Evolutionary conservation across 2,329 filamentous ascomycete genomes (phyloP), one percentile per base, ranked within the genome.

Genomic region (Akanthomyces muscarius): DNA sequence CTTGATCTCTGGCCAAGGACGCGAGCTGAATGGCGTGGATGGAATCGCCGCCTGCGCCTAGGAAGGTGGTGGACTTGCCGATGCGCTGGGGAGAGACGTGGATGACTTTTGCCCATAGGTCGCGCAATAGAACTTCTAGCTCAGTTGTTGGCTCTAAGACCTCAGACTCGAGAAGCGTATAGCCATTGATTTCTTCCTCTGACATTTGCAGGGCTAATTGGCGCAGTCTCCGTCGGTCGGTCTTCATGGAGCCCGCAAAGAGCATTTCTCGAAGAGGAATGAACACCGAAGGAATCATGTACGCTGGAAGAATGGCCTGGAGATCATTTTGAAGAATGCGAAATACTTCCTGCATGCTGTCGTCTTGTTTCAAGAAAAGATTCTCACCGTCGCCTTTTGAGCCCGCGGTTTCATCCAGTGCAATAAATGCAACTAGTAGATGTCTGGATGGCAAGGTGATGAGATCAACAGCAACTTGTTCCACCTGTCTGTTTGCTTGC

Each of bases 41-140:
- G 5, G 68, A 69, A 45, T 69, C 66, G 10, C 68, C 68, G 3
- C 68, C 68, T 1, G 67, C 54, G 21, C 58, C 59, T 44, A 65
- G 66, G 50, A 69, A 69, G 33, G 65, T 68, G 30, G 67, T 65
- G 10, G 67, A 60, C 1, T 62, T 23, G 48, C 66, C 61, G 50
- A 69, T 66, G 16, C 52, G 57, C 21, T 63, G 48, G 1, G 53
- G 59, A 0, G 61, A 42, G 2, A 67, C 48, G 23, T 65, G 21
- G 8, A 66, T 59, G 4, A 63, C 50, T 18, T 33, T 13, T 14
- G 13, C 51, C 51, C 51, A 53, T 3, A 53, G 10, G 4, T 44
- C 41, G 7, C 61, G 63, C 42, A 66, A 44, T 3, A 10, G 8
- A 41, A 25, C 13, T 28, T 66, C 56, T 1, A 57, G 36, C 14